Evolutionary conservation across 2,329 filamentous ascomycete genomes (phyloP), one percentile per base, ranked within the genome.

Genomic region (Gnomoniopsis smithogilvyi): DNA sequence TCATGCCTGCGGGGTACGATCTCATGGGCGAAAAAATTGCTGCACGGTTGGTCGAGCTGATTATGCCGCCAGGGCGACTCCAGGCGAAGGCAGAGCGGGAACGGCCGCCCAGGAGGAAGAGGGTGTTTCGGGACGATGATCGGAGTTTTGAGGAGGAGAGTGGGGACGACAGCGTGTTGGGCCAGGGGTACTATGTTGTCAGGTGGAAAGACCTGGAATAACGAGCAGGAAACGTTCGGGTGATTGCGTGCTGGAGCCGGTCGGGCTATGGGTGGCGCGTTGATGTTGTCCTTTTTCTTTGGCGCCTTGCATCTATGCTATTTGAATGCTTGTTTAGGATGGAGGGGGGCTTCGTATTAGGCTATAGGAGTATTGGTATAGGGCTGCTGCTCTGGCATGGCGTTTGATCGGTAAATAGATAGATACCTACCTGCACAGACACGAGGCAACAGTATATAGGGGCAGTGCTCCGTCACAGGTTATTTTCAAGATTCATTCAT

Each of bases 21-120:
- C 73, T 82, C 65, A 83, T 89, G 76, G 86, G 86, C 2, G 74
- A 78, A 43, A 75, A 80, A 58, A 75, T 89, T 52, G 85, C 80
- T 50, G 75, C 79, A 24, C 76, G 73, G 33, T 69, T 89, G 11
- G 72, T 83, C 49, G 73, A 76, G 33, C 72, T 86, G 43, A 64
- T 80, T 41, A 65, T 63, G 61, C 61, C 61, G 64, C 54, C 67
- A 68, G 34, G 68, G 65, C 56, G 70, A 62, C 61, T 77, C 56
- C 71, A 72, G 49, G 68, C 69, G 61, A 69, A 73, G 43, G 66
- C 72, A 21, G 70, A 68, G 6, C 68, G 63, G 41, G 62, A 8
- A 17, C 34, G 45, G 21, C 61, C 61, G 21, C 59, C 65, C 19
- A 70, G 66, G 59, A 60, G 66, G 24, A 65, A 65, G 49, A 62